These are phyloP conservation scores for Citrus hindsii DNA, from an alignment of 345 rosid species.

Conservation along the genomic window DNA sequence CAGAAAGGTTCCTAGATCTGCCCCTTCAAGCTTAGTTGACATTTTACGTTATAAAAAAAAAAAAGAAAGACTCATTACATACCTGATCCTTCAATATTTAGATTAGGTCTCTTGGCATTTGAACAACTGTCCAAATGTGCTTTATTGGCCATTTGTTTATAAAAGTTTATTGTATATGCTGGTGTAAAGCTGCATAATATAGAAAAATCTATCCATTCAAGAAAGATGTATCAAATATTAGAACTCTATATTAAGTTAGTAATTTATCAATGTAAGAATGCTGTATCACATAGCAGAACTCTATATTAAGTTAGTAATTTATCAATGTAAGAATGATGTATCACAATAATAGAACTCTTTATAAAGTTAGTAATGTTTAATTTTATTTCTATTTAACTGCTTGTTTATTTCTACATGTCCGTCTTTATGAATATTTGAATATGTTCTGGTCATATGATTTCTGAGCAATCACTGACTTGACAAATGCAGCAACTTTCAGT, in stretches of 20 bases:
- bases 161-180: background rate
- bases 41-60: background rate
- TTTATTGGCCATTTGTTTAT: background rate
- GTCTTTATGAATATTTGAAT: background rate
- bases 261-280: too few species aligned
- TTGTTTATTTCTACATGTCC: background rate
- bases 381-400: background rate
- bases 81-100: background rate
- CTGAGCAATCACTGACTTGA: background rate
- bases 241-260: too few species aligned
- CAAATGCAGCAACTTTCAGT: background rate
- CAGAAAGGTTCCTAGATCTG: background rate
- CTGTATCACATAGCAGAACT: too few species aligned
- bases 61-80: too few species aligned
- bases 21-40: background rate
- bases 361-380: background rate
- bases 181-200: background rate
- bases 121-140: background rate
- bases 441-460: background rate
- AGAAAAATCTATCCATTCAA: background rate
- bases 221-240: too few species aligned
- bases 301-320: too few species aligned
- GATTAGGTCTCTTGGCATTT: background rate
- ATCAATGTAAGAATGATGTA: too few species aligned
- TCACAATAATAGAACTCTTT: background rate